These are phyloP conservation scores for Puccinia hordei DNA, from an alignment of 1,284 basidiomycete species.

Conservation along the genomic window DNA sequence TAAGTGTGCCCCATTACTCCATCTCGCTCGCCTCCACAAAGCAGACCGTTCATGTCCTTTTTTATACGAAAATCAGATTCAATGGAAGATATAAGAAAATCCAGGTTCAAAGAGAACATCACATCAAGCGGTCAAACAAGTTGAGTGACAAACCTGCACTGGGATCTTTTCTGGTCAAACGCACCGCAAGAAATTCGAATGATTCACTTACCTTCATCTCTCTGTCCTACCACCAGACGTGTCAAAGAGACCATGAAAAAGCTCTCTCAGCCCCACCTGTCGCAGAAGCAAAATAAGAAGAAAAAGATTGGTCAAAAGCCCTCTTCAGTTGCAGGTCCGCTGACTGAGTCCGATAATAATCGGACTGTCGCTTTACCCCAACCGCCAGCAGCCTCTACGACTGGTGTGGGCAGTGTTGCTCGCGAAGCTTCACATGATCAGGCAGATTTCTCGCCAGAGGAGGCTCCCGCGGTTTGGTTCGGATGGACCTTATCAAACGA, in stretches of 20 bases:
- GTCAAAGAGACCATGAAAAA: constrained; percentile 14
- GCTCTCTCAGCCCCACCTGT: background rate
- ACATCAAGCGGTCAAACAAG: constrained; percentile 41
- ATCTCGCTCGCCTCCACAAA: background rate
- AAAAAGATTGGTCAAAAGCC: background rate
- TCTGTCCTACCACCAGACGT: background rate
- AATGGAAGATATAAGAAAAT: constrained; percentile 47
- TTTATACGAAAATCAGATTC: constrained; percentile 23
- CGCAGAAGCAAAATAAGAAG: constrained; percentile 22
- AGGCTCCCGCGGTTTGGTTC: background rate
- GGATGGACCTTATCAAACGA: constrained; percentile 62
- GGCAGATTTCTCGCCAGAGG: background rate
- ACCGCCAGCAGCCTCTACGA: background rate
- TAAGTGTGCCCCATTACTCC: constrained; percentile 25
- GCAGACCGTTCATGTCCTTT: background rate
- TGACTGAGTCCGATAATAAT: background rate
- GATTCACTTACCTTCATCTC: background rate
- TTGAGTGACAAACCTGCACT: constrained; percentile 7
- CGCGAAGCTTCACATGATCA: background rate
- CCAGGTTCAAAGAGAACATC: constrained; percentile 30
- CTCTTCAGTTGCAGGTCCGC: background rate
- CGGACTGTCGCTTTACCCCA: no score
- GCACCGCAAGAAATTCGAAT: background rate
- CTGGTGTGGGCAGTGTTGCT: background rate
- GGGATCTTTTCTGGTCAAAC: background rate